Conservation (phyloP, 805 yeast species). For the Ogataea henricii region DNA sequence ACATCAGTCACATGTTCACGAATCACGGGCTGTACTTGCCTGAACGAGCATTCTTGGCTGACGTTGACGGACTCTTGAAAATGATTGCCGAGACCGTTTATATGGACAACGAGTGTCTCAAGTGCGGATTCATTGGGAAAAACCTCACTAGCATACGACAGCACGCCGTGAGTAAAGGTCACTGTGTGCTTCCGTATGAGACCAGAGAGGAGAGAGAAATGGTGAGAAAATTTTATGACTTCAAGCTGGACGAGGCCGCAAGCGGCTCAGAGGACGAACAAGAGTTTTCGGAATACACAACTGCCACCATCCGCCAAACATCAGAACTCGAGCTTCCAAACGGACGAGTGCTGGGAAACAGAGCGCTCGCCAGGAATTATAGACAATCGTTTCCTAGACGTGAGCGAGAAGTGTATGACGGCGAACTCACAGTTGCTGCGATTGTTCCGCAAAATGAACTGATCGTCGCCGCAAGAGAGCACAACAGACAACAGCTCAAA, state of each 20-base stretch:
- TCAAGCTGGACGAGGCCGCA: slow-evolving; percentile 43
- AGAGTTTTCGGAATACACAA: slow-evolving; percentile 25
- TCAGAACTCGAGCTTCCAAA: slow-evolving; percentile 71
- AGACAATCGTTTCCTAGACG: slow-evolving; percentile 55
- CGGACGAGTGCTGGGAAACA: slow-evolving; percentile 78
- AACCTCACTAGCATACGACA: slow-evolving; percentile 82
- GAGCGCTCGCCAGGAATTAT: slow-evolving; percentile 66
- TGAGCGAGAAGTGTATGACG: slow-evolving; percentile 52
- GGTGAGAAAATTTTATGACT: slow-evolving; percentile 77
- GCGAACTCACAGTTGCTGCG: slow-evolving; percentile 54
- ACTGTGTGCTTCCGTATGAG: slow-evolving; percentile 88
- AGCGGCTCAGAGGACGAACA: slow-evolving; percentile 26
- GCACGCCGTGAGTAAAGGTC: slow-evolving; percentile 81
- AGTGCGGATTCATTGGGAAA: slow-evolving; percentile 80
- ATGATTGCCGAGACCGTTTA: slow-evolving; percentile 78
- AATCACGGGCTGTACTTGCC: slow-evolving; percentile 88
- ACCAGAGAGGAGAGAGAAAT: slow-evolving; percentile 68
- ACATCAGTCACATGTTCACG: slow-evolving; percentile 70
- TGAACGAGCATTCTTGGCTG: slow-evolving; percentile 67
- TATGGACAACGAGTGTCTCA: slow-evolving; percentile 76
- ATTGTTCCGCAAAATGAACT: slow-evolving; percentile 23
- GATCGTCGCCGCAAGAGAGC: slow-evolving; percentile 3
- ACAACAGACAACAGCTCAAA: slow-evolving; percentile 38
- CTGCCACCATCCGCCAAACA: slow-evolving; percentile 28
- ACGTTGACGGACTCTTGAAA: slow-evolving; percentile 66